Base-by-base conservation (phyloP, 2,329 filamentous ascomycete genomes). In the Beauveria pseudobassiana region DNA sequence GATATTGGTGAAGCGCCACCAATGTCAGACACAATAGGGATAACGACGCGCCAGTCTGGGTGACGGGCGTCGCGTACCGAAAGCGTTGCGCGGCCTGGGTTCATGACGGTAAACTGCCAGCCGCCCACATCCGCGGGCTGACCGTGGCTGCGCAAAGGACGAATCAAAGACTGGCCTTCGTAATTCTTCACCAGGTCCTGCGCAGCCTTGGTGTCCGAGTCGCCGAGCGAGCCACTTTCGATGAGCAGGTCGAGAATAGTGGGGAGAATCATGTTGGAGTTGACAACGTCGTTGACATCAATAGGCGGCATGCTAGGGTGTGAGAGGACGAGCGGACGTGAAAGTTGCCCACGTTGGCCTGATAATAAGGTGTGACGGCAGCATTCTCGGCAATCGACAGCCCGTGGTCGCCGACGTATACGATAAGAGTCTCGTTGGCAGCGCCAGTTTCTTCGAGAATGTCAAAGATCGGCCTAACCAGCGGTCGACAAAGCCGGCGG, bases 111-210 rank as follows among this genome's bases (percentile, higher is more conserved):
- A 26, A 73, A 73, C 20, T 74, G 72, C 72, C 72, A 74, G 46
- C 71, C 64, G 5, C 69, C 70, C 18, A 68, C 64, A 3, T 68
- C 65, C 1, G 63, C 63, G 34, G 56, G 10, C 1, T 63, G 63
- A 14, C 65, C 55, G 49, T 10, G 46, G 60, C 62, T 67, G 54
- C 65, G 67, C 22, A 70, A 66, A 0, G 69, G 67, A 8, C 73
- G 72, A 43, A 75, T 69, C 9, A 75, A 66, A 3, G 72, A 74
- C 51, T 74, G 71, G 3, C 73, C 73, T 52, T 74, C 73, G 50
- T 74, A 74, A 59, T 73, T 72, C 22, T 68, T 63, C 3, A 69
- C 61, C 9, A 74, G 66, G 34, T 73, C 70, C 2, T 59, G 63
- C 1, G 70, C 70, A 16, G 70, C 68, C 5, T 61, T 50, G 18